A percentile compares a stretch with the other conserved stretches of the same genome.
Evolutionary conservation across 257 asterid species (phyloP).

Genomic region (Capsicum chinense): DNA sequence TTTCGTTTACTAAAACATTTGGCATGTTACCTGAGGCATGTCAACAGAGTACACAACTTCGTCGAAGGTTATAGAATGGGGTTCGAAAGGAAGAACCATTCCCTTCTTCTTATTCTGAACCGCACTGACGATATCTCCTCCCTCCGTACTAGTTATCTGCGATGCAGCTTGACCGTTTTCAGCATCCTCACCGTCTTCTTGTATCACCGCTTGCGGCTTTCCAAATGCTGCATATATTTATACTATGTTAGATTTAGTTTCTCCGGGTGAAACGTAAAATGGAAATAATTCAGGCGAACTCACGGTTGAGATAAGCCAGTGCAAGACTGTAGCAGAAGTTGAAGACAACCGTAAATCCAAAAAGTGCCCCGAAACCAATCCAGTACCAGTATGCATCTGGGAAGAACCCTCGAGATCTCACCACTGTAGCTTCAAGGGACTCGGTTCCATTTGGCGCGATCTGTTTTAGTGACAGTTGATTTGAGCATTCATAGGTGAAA

Average conservation of each 20-base stretch:
- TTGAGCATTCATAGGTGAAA: neutral
- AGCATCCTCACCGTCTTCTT: constrained; percentile 39
- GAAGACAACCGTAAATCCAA: constrained; percentile 39
- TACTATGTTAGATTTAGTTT: neutral
- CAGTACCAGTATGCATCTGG: constrained; percentile 48
- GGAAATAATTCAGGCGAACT: constrained; percentile 36
- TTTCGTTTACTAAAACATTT: neutral
- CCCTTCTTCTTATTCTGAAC: constrained; percentile 52
- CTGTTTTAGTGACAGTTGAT: constrained; percentile 24
- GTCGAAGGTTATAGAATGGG: constrained; percentile 82
- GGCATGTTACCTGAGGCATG: constrained; percentile 66
- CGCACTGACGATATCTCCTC: constrained; percentile 39
- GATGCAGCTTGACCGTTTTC: constrained; percentile 17
- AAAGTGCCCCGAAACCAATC: constrained; percentile 47
- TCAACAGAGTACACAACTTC: constrained; percentile 75
- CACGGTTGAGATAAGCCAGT: constrained; percentile 56
- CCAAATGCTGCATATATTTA: constrained; percentile 53
- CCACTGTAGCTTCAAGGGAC: constrained; percentile 35
- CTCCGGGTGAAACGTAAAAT: constrained; percentile 11
- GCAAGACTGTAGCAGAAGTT: constrained; percentile 38
- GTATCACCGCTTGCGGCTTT: constrained; percentile 47
- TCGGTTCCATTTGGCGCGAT: constrained; percentile 28
- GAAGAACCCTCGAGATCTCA: constrained; percentile 43
- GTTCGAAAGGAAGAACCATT: constrained; percentile 92
- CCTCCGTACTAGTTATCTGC: neutral